Evolutionary conservation across 495 filamentous ascomycete species (phyloP).

Genomic region (Penicillium subrubescens): DNA sequence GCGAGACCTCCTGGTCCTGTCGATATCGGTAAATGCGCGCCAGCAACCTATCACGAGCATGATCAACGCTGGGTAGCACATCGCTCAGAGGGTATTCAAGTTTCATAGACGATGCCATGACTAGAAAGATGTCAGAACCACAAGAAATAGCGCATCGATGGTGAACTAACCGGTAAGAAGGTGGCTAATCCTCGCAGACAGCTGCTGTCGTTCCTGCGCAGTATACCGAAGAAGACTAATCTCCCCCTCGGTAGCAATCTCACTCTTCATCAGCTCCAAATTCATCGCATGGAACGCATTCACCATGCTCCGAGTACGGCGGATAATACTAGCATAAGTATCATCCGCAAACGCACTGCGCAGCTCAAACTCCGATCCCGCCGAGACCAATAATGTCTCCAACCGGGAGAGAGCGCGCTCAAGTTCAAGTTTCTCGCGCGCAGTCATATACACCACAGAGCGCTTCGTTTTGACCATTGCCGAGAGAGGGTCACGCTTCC

Average conservation of each 20-base stretch:
- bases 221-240: constrained; percentile 77
- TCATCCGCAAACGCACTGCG: constrained; percentile 78
- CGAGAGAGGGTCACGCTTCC: constrained; percentile 91
- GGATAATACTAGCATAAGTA: constrained; percentile 69
- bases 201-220: constrained; percentile 70
- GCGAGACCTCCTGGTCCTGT: constrained; percentile 59
- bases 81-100: constrained; percentile 91
- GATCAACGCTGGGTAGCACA: constrained; percentile 77
- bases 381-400: constrained; percentile 71
- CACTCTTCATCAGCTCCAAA: constrained; percentile 81
- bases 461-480: constrained; percentile 58
- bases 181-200: constrained; percentile 88
- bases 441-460: constrained; percentile 70
- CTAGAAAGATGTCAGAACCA: constrained; percentile 40
- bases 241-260: constrained; percentile 76
- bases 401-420: constrained; percentile 65
- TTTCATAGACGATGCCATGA: constrained; percentile 89
- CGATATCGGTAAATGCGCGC: constrained; percentile 87
- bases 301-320: constrained; percentile 77
- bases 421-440: constrained; percentile 74
- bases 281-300: constrained; percentile 96
- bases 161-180: constrained; percentile 71
- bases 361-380: constrained; percentile 79
- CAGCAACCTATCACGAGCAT: constrained; percentile 80
- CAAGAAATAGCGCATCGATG: not conserved